Evolutionary conservation across 2,329 filamentous ascomycete genomes (phyloP), one percentile per base, ranked within the genome.

Genomic region (Aspergillus aculeatinus): DNA sequence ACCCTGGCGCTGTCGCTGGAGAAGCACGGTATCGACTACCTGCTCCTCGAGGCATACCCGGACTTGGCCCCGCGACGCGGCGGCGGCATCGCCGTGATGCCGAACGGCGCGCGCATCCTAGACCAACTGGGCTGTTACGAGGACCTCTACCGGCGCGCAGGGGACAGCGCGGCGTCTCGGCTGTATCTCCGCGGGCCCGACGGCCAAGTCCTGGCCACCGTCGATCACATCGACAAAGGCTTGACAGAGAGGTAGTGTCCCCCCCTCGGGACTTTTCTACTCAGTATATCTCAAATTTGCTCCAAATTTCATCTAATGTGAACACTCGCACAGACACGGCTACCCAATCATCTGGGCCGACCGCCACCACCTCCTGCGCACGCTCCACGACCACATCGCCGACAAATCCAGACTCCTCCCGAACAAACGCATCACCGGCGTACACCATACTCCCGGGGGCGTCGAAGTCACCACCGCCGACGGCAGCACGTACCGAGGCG

Each of bases 301-400:
- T 23, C 23, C 4, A 23, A 4, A 23, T 3, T 4, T 3, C 27
- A 3, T 29, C 27, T 29, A 29, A 29, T 9, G 7, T 9, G 23
- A 29, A 2, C 9, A 19, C 4, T 3, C 4, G 11, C 3, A 7
- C n/a, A 68, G 65, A 21, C 59, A 67, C 29, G 68, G 67, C 2
- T 72, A 71, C 56, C 59, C 65, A 2, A 3, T 58, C 7, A 33
- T 67, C 12, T 70, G 70, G 39, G 47, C 72, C 14, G 67, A 71
- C 21, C 63, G 70, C 5, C 64, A 65, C n/a, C 60, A 63, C 57
- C 39, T 73, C 33, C 60, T 74, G 1, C 48, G 66, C 25, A 60
- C 64, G 11, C 57, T 73, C 4, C 69, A 69, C 39, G 57, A 70
- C 9, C 63, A 64, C 4, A 70, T 73, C 49, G 35, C 64, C n/a